phyloP scores from a whole-genome alignment of 768 basidiomycete genomes.

The Gymnopilus junonius region DNA sequence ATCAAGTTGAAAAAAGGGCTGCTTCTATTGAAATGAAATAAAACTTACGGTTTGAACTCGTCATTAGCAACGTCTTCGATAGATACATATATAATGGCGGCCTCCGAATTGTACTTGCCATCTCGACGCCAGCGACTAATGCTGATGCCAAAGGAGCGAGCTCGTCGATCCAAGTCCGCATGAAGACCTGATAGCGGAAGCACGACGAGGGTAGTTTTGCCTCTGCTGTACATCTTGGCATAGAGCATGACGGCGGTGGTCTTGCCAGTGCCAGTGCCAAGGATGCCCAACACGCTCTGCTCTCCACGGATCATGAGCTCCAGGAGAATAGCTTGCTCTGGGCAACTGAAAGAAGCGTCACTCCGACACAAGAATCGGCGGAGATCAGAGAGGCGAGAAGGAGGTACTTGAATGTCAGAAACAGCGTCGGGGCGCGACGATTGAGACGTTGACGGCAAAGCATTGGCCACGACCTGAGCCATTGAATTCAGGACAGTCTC shows the following conservation, averaged over 20 bases:
- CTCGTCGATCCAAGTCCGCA: slow-evolving; percentile 11
- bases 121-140: background rate
- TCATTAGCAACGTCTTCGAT: slow-evolving; percentile 8
- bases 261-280: slow-evolving; percentile 19
- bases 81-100: slow-evolving; percentile 4
- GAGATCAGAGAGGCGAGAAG: slow-evolving; percentile 1
- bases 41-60: slow-evolving; percentile 1
- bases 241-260: slow-evolving; percentile 13
- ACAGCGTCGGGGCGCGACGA: too few relatives aligned
- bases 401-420: too few relatives aligned
- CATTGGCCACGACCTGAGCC: background rate
- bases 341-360: slow-evolving; percentile 9
- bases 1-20: background rate
- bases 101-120: background rate
- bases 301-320: slow-evolving; percentile 5
- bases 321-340: slow-evolving; percentile 15
- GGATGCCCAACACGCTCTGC: slow-evolving; percentile 13
- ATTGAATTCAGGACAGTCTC: slow-evolving; percentile 12
- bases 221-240: background rate
- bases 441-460: too few relatives aligned
- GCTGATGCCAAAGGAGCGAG: background rate
- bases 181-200: slow-evolving; percentile 15
- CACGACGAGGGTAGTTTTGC: slow-evolving; percentile 7
- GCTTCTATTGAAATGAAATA: background rate
- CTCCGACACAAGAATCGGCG: slow-evolving; percentile 1